Conservation (phyloP, 2,329 filamentous ascomycete genomes). For the Apiospora sp. region DNA sequence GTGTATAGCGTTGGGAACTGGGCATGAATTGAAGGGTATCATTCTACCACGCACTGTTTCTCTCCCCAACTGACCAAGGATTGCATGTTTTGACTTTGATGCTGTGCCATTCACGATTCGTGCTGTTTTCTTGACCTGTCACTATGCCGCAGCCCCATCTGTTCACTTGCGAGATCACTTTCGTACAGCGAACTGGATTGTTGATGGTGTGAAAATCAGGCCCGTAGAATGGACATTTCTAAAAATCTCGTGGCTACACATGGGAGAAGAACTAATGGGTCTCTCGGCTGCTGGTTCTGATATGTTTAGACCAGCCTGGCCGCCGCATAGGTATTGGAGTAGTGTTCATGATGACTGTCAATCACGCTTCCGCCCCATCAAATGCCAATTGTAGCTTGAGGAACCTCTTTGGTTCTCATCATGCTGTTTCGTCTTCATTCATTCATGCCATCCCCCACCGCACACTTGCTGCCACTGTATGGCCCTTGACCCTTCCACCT, state of each 20-base stretch:
- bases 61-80: not conserved
- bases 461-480: not conserved
- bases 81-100: not conserved
- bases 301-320: not conserved
- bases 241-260: not conserved
- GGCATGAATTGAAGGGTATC: conserved; percentile 11
- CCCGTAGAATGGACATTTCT: not conserved
- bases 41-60: not conserved
- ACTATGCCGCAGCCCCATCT: not conserved
- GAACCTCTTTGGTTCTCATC: not conserved
- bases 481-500: not conserved
- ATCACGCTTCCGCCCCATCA: not conserved
- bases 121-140: not conserved
- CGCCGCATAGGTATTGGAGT: too few species aligned
- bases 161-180: not conserved
- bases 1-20: conserved; percentile 19
- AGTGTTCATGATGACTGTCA: not conserved
- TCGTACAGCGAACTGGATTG: not conserved
- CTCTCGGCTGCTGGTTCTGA: not conserved
- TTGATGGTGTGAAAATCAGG: not conserved
- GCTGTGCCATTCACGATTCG: not conserved
- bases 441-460: not conserved
- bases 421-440: not conserved
- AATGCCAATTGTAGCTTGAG: not conserved
- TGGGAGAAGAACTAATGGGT: not conserved